Evolutionary conservation across 345 rosid species (phyloP).

Genomic region (Pugionium cornutum): DNA sequence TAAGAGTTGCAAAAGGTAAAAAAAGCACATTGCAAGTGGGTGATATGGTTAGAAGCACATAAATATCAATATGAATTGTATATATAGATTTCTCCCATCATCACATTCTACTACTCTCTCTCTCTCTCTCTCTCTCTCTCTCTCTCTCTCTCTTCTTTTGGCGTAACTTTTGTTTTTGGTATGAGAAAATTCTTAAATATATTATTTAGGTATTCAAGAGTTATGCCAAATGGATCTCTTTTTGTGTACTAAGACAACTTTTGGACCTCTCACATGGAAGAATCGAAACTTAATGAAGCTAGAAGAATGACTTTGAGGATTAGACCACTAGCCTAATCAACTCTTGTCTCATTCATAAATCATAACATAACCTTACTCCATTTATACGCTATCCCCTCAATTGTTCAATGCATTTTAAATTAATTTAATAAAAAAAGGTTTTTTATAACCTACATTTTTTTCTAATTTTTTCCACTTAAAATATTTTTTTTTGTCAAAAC

Average conservation of each 20-base stretch:
- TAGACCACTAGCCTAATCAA: too few relatives aligned
- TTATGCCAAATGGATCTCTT: too few relatives aligned
- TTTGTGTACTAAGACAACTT: too few relatives aligned
- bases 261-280: too few relatives aligned
- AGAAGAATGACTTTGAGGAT: too few relatives aligned
- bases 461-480: constrained; percentile 10
- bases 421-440: neutral
- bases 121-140: constrained; percentile 32
- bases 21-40: constrained; percentile 35
- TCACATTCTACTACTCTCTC: constrained; percentile 41
- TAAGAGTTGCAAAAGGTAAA: neutral
- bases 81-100: constrained; percentile 30
- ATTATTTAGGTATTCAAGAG: too few relatives aligned
- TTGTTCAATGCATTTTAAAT: constrained; percentile 19
- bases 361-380: constrained; percentile 31
- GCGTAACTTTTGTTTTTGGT: neutral
- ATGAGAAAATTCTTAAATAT: too few relatives aligned
- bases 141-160: constrained; percentile 33
- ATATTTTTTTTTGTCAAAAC: neutral
- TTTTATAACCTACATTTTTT: neutral
- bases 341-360: too few relatives aligned
- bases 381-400: constrained; percentile 22
- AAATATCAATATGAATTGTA: constrained; percentile 27
- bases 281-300: too few relatives aligned
- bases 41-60: constrained; percentile 28